Evolutionary conservation across 2,329 filamentous ascomycete genomes (phyloP).

Genomic region (Rutstroemia sp.): DNA sequence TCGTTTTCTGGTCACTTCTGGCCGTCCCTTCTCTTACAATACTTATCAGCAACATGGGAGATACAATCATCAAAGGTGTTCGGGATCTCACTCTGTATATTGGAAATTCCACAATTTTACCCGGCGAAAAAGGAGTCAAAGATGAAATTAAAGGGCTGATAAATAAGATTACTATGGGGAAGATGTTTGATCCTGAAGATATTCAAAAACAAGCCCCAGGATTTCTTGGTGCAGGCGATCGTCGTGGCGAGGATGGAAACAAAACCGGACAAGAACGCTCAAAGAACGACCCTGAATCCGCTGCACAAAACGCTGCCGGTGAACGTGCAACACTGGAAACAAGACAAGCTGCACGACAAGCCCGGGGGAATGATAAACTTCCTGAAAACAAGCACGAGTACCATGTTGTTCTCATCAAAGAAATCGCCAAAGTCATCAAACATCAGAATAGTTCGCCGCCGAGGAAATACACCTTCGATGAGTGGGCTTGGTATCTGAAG

Average conservation of each 20-base stretch:
- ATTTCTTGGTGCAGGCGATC: slow-evolving; percentile 32
- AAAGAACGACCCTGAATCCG: slow-evolving; percentile 21
- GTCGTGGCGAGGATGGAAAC: slow-evolving; percentile 13
- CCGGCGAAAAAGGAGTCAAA: slow-evolving; percentile 44
- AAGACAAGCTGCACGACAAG: slow-evolving; percentile 8
- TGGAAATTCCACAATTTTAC: slow-evolving; percentile 54
- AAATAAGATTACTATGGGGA: slow-evolving; percentile 37
- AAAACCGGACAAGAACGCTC: slow-evolving; percentile 14
- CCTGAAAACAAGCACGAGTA: slow-evolving; percentile 36
- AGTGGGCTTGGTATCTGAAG: slow-evolving; percentile 79
- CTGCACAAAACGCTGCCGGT: slow-evolving; percentile 9
- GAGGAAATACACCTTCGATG: slow-evolving; percentile 68
- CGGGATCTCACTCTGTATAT: slow-evolving; percentile 48
- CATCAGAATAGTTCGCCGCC: slow-evolving; percentile 52
- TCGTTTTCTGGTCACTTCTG: slow-evolving; percentile 86
- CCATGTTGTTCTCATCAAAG: slow-evolving; percentile 60
- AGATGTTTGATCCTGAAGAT: slow-evolving; percentile 29
- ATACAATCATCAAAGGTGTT: slow-evolving; percentile 66
- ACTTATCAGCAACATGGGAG: slow-evolving; percentile 73
- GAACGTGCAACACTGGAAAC: slow-evolving; percentile 14
- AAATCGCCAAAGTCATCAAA: slow-evolving; percentile 59
- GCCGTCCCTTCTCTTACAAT: slow-evolving; percentile 85
- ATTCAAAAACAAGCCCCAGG: slow-evolving; percentile 34
- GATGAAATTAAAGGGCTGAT: slow-evolving; percentile 39
- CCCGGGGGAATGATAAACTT: slow-evolving; percentile 21